These are phyloP conservation scores for Tolypocladium cylindrosporum DNA, from an alignment of 2,329 filamentous ascomycete genomes.

Conservation along the genomic window DNA sequence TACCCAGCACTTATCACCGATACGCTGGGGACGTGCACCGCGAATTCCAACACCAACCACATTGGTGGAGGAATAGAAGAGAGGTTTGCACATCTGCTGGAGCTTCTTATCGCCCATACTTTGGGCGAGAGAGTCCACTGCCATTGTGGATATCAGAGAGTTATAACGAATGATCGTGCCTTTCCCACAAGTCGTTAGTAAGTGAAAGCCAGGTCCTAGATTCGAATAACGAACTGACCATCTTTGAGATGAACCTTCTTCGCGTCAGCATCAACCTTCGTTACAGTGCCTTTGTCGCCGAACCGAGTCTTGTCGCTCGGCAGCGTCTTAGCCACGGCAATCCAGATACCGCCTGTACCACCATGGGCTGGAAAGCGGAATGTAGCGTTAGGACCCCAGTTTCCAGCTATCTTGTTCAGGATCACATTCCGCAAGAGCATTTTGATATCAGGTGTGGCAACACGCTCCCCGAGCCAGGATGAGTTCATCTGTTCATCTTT, in stretches of 20 bases:
- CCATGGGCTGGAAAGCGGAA: slow-evolving; percentile 96
- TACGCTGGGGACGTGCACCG: slow-evolving; percentile 82
- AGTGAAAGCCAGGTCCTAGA: background rate
- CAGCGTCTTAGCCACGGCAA: slow-evolving; percentile 85
- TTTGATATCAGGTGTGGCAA: slow-evolving; percentile 94
- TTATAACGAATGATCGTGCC: slow-evolving; percentile 74
- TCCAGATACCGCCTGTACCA: slow-evolving; percentile 98
- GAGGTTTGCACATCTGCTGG: slow-evolving; percentile 70
- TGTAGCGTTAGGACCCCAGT: slow-evolving; percentile 96
- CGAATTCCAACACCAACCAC: slow-evolving; percentile 94
- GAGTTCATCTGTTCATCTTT: slow-evolving; percentile 75
- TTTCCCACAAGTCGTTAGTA: background rate
- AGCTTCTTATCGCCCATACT: slow-evolving; percentile 82
- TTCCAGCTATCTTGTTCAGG: slow-evolving; percentile 87
- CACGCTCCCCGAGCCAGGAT: slow-evolving; percentile 95
- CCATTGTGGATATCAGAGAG: slow-evolving; percentile 93
- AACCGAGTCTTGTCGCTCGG: slow-evolving; percentile 87
- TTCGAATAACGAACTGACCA: slow-evolving; percentile 33
- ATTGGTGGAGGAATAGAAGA: slow-evolving; percentile 96
- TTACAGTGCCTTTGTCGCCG: slow-evolving; percentile 74
- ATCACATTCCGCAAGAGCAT: slow-evolving; percentile 87
- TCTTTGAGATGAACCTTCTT: slow-evolving; percentile 76
- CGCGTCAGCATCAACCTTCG: slow-evolving; percentile 75
- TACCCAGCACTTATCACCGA: slow-evolving; percentile 99
- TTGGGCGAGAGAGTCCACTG: slow-evolving; percentile 79